These are phyloP conservation scores for Lachnellula arida DNA, from an alignment of 2,329 filamentous ascomycete genomes.

Conservation along the genomic window DNA sequence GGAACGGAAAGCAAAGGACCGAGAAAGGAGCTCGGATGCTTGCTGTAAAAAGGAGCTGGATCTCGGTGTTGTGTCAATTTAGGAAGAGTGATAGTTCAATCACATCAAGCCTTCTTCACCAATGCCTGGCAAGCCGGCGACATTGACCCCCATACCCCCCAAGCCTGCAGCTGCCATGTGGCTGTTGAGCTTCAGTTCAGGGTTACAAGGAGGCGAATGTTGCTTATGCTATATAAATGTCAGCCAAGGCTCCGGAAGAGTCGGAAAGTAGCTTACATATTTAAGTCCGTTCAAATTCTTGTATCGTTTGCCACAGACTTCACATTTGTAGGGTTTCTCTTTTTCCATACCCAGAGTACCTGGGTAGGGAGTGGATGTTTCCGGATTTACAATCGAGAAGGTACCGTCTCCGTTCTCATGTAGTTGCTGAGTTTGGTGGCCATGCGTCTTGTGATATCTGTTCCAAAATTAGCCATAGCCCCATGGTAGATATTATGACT, in stretches of 20 bases:
- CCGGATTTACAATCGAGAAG: slow-evolving; percentile 95
- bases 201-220: slow-evolving; percentile 85
- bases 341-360: slow-evolving; percentile 99
- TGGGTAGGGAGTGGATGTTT: slow-evolving; percentile 89
- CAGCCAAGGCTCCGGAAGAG: slow-evolving; percentile 25
- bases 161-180: slow-evolving; percentile 32
- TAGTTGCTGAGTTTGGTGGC: slow-evolving; percentile 92
- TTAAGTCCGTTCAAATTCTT: slow-evolving; percentile 99
- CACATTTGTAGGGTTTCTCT: slow-evolving; percentile 97
- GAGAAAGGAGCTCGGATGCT: neutral
- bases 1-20: slow-evolving; percentile 2
- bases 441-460: slow-evolving; percentile 73
- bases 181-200: slow-evolving; percentile 58
- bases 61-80: slow-evolving; percentile 1
- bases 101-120: slow-evolving; percentile 46
- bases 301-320: slow-evolving; percentile 95
- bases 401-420: slow-evolving; percentile 96
- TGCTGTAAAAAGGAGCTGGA: slow-evolving; percentile 9
- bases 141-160: slow-evolving; percentile 26
- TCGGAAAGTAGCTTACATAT: slow-evolving; percentile 56
- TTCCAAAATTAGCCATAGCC: slow-evolving; percentile 16
- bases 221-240: slow-evolving; percentile 57
- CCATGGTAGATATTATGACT: neutral
- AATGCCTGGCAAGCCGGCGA: slow-evolving; percentile 48
- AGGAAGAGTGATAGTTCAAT: slow-evolving; percentile 4